Conservation (phyloP, 495 filamentous ascomycete genomes). For the Durotheca rogersii region DNA sequence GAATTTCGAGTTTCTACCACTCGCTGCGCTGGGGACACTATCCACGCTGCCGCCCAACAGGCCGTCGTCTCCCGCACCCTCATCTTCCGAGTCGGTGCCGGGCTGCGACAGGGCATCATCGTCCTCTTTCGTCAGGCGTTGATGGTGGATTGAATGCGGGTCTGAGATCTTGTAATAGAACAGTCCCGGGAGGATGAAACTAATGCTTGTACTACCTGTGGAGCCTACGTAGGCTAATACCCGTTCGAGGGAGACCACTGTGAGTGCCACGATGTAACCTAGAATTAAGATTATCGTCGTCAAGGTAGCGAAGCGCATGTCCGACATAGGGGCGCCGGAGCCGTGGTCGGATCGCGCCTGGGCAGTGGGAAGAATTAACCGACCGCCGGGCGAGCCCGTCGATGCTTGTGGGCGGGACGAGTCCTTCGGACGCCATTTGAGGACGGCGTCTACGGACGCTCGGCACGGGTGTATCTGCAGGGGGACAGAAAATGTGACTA, state of each 20-base stretch:
- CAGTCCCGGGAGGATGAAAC: slow-evolving; percentile 90
- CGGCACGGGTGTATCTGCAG: slow-evolving; percentile 94
- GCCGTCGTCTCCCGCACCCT: slow-evolving; percentile 43
- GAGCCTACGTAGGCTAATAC: slow-evolving; percentile 94
- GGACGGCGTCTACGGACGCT: slow-evolving; percentile 85
- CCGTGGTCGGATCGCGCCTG: slow-evolving; percentile 42
- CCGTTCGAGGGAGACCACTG: slow-evolving; percentile 82
- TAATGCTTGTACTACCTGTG: slow-evolving; percentile 91
- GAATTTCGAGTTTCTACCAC: slow-evolving; percentile 28
- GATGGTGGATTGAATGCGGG: slow-evolving; percentile 79
- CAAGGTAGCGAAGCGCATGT: slow-evolving; percentile 84
- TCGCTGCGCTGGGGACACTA: slow-evolving; percentile 47
- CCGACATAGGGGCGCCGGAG: slow-evolving; percentile 63
- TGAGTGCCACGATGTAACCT: slow-evolving; percentile 85
- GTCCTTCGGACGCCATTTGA: slow-evolving; percentile 78
- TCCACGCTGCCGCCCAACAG: slow-evolving; percentile 50
- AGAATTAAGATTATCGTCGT: slow-evolving; percentile 81
- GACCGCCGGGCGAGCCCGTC: slow-evolving; percentile 39
- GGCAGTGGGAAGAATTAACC: slow-evolving; percentile 44
- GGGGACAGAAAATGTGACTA: slow-evolving; percentile 96
- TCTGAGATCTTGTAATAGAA: slow-evolving; percentile 98
- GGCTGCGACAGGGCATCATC: slow-evolving; percentile 60
- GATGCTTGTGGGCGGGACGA: slow-evolving; percentile 33
- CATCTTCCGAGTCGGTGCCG: slow-evolving; percentile 49
- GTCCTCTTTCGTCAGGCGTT: slow-evolving; percentile 83